These are phyloP conservation scores for Thuja plicata DNA, from an alignment of 83 land plant species.

Conservation along the genomic window DNA sequence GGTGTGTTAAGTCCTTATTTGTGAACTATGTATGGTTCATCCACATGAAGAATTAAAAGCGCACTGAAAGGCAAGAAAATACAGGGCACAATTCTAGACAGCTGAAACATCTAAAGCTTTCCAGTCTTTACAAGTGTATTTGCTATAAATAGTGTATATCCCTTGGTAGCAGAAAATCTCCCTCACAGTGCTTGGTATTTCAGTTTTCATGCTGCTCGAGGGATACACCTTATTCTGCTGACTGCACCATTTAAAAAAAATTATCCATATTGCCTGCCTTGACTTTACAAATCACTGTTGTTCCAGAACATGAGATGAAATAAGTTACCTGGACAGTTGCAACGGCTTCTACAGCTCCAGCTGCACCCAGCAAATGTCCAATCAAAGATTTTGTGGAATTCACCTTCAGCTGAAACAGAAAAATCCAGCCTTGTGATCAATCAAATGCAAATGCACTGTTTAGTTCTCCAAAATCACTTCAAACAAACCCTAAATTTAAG, in stretches of 20 bases:
- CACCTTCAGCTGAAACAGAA: slow-evolving; percentile 60
- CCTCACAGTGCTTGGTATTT: not conserved
- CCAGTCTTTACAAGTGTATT: not conserved
- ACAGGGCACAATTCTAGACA: not conserved
- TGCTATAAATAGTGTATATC: not conserved
- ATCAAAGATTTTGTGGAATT: slow-evolving; percentile 97
- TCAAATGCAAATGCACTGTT: not conserved
- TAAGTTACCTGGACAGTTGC: slow-evolving; percentile 80
- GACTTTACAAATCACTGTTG: too few relatives aligned
- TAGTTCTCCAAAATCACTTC: not conserved
- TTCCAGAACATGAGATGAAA: not conserved
- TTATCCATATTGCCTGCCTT: not conserved
- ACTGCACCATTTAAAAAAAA: not conserved
- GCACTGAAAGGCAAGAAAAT: not conserved
- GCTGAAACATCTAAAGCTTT: not conserved
- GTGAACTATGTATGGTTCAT: too few relatives aligned
- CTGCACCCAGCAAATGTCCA: slow-evolving; percentile 91
- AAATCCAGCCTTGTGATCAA: not conserved
- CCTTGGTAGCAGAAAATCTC: not conserved
- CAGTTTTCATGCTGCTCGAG: not conserved
- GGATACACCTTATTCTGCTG: not conserved
- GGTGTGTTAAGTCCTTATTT: too few relatives aligned
- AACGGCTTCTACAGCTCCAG: slow-evolving; percentile 97
- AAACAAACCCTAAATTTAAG: not conserved
- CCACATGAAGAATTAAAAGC: too few relatives aligned